These are phyloP conservation scores for Blastomyces gilchristii DNA, from an alignment of 2,329 filamentous ascomycete species.

Conservation along the genomic window DNA sequence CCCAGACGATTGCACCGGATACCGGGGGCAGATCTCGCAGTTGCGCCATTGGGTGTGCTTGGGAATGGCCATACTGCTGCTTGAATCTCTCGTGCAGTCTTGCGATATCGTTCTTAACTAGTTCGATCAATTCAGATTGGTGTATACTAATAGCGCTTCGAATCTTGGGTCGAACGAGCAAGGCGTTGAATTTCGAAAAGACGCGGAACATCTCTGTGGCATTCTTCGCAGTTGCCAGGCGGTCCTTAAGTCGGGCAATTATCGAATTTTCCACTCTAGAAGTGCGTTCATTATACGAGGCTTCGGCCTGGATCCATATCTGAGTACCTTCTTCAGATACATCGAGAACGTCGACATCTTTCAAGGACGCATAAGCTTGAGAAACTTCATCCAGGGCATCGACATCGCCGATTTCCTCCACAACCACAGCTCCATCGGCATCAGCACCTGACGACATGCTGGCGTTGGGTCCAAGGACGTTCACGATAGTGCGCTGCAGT, in stretches of 20 bases:
- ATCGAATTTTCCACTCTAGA: constrained; percentile 98
- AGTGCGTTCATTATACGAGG: constrained; percentile 93
- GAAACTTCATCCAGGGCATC: constrained; percentile 94
- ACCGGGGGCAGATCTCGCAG: constrained; percentile 91
- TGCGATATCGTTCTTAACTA: constrained; percentile 92
- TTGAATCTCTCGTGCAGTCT: constrained; percentile 94
- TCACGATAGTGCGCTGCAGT: constrained; percentile 88
- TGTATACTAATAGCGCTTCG: constrained; percentile 96
- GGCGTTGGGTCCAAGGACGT: constrained; percentile 74
- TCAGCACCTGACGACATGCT: constrained; percentile 35
- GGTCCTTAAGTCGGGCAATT: constrained; percentile 84
- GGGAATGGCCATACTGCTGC: constrained; percentile 95
- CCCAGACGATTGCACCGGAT: constrained; percentile 95
- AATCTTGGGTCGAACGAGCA: constrained; percentile 98
- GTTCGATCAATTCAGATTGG: constrained; percentile 94
- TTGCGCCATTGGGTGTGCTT: constrained; percentile 96
- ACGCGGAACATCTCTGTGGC: constrained; percentile 99
- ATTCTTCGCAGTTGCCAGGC: constrained; percentile 87
- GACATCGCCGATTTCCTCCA: constrained; percentile 93
- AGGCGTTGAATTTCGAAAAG: constrained; percentile 98
- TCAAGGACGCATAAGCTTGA: constrained; percentile 86
- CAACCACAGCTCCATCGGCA: constrained; percentile 56
- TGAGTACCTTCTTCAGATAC: constrained; percentile 83
- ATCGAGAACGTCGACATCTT: constrained; percentile 90
- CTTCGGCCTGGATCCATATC: constrained; percentile 86